phyloP scores from a whole-genome alignment of 441 rosid genomes.

The Raphanus hybrid region DNA sequence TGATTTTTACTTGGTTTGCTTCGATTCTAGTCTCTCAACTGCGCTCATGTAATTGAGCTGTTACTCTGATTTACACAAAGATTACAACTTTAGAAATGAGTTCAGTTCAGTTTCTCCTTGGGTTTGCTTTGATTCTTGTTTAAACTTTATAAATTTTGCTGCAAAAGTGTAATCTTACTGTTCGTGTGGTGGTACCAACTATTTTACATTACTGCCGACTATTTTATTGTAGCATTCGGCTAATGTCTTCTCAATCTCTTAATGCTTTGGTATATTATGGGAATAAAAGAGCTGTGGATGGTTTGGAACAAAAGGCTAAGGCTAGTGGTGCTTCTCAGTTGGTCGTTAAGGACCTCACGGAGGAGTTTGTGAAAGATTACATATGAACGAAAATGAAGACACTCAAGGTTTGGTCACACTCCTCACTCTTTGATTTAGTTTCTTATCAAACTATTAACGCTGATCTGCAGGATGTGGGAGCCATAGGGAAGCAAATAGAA shows the following conservation, averaged over 20 bases:
- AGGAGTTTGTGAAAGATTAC: slow-evolving; percentile 89
- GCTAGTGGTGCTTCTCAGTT: slow-evolving; percentile 97
- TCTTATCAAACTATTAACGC: neutral
- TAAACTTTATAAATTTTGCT: no score
- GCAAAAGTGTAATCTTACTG: no score
- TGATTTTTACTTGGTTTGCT: no score
- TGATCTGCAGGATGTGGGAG: slow-evolving; percentile 67
- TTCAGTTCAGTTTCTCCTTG: no score
- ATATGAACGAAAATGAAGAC: slow-evolving; percentile 72
- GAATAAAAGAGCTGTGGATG: slow-evolving; percentile 75
- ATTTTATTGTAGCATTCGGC: neutral
- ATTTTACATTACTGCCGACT: slow-evolving; percentile 31
- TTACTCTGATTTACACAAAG: no score
- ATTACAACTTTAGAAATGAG: no score
- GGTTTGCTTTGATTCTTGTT: no score
- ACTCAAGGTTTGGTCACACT: no score
- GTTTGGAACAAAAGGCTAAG: slow-evolving; percentile 88
- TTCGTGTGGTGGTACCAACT: no score
- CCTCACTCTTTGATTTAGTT: no score
- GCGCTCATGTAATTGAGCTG: no score
- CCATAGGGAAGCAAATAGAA: slow-evolving; percentile 86
- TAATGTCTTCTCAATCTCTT: slow-evolving; percentile 3
- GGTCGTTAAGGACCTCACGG: slow-evolving; percentile 86
- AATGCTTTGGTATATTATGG: slow-evolving; percentile 51
- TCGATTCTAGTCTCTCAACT: no score